phyloP scores from a whole-genome alignment of 768 basidiomycete genomes.

The Amanita inopinata region DNA sequence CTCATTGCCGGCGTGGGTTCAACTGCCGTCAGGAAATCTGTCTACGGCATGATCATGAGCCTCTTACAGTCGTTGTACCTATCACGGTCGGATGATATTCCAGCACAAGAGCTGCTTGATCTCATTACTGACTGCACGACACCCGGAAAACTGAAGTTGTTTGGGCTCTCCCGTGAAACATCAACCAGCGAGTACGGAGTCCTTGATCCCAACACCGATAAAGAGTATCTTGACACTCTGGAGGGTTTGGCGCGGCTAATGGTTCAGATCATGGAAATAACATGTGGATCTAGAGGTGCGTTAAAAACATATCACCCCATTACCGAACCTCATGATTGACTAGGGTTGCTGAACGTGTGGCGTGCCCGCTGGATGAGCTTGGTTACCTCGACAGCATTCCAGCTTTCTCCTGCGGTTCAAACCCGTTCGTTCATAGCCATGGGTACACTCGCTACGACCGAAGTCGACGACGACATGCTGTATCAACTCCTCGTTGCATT shows the following conservation, averaged over 20 bases:
- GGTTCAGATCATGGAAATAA: conserved; percentile 49
- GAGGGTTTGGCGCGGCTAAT: conserved; percentile 60
- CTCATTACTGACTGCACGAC: conserved; percentile 54
- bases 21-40: conserved; percentile 62
- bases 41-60: conserved; percentile 77
- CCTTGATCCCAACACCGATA: conserved; percentile 45
- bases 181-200: conserved; percentile 60
- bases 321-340: conserved; percentile 4
- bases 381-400: conserved; percentile 82
- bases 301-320: background rate
- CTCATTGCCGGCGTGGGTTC: conserved; percentile 73
- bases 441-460: conserved; percentile 70
- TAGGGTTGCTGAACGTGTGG: conserved; percentile 81
- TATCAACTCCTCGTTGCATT: conserved; percentile 92
- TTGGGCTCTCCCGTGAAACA: conserved; percentile 60
- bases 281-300: conserved; percentile 63
- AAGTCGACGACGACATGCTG: conserved; percentile 87
- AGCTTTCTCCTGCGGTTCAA: conserved; percentile 81
- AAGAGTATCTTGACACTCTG: conserved; percentile 49
- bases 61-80: conserved; percentile 69
- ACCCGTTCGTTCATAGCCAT: conserved; percentile 79
- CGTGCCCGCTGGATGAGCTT: conserved; percentile 90
- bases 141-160: conserved; percentile 50
- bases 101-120: conserved; percentile 46
- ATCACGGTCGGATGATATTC: conserved; percentile 48